Percentiles rank a stretch among this genome's conserved stretches.
Evolutionary conservation across 1,284 basidiomycete species (phyloP).

Genomic region (Microbotryum intermedium): DNA sequence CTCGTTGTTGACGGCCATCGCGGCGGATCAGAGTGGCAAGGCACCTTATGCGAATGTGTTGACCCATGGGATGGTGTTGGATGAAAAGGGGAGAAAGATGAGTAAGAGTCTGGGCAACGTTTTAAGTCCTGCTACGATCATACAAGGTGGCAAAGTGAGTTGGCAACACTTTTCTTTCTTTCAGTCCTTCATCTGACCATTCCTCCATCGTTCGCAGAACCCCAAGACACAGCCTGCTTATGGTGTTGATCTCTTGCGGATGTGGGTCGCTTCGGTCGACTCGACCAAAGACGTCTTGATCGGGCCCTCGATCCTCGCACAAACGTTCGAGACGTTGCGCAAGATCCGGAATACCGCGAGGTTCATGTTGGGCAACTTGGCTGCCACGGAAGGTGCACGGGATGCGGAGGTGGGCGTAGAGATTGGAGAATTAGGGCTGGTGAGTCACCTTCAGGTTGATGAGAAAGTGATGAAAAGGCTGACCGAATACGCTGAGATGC

Average conservation of each 20-base stretch:
- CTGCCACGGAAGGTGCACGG: conserved; percentile 35
- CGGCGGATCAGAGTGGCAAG: conserved; percentile 42
- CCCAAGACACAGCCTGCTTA: conserved; percentile 63
- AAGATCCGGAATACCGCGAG: conserved; percentile 82
- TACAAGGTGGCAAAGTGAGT: conserved; percentile 66
- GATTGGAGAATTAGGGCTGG: conserved; percentile 52
- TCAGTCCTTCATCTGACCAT: background rate
- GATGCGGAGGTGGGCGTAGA: conserved; percentile 39
- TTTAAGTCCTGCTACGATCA: conserved; percentile 62
- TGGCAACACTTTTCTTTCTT: background rate
- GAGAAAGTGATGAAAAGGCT: too few species aligned
- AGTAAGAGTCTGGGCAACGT: conserved; percentile 95
- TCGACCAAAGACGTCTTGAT: conserved; percentile 83
- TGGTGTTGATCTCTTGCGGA: conserved; percentile 75
- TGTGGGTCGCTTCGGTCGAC: conserved; percentile 89
- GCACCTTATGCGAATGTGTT: conserved; percentile 72
- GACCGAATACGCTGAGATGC: background rate
- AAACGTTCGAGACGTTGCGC: conserved; percentile 67
- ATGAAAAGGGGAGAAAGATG: conserved; percentile 90
- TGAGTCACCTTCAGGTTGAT: conserved; percentile 40
- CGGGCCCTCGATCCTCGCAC: conserved; percentile 65
- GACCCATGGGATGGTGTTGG: conserved; percentile 95
- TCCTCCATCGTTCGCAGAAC: conserved; percentile 51
- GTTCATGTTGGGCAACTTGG: conserved; percentile 80
- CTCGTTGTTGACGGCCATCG: conserved; percentile 74